A percentile compares a stretch with the other conserved stretches of the same genome.
phyloP scores from a whole-genome alignment of 2,329 filamentous ascomycete species.

The Colletotrichum sp. region DNA sequence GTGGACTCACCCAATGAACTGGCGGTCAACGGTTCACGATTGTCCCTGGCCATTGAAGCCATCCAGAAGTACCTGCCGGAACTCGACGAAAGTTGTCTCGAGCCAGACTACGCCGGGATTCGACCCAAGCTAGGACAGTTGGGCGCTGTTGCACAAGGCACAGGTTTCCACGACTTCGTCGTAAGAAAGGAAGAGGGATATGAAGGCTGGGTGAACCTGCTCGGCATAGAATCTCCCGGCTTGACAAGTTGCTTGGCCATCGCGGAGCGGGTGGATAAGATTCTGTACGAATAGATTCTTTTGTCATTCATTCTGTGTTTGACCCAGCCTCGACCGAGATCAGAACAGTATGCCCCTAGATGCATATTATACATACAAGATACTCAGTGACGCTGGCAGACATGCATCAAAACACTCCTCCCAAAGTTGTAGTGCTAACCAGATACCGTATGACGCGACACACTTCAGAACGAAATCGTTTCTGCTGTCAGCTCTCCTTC shows the following conservation, averaged over 20 bases:
- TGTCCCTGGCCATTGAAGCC: constrained; percentile 72
- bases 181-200: constrained; percentile 79
- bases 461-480: background rate
- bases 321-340: background rate
- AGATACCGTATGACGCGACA: background rate
- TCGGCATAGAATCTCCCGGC: constrained; percentile 94
- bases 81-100: constrained; percentile 69
- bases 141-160: constrained; percentile 65
- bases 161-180: constrained; percentile 83
- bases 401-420: background rate
- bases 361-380: background rate
- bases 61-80: constrained; percentile 81
- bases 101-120: constrained; percentile 89
- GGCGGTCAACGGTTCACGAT: constrained; percentile 65
- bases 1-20: constrained; percentile 74
- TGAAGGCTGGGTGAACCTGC: constrained; percentile 83
- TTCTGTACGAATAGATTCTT: constrained; percentile 47
- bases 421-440: background rate
- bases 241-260: constrained; percentile 88
- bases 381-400: background rate
- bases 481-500: background rate
- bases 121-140: constrained; percentile 77
- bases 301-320: constrained; percentile 10
- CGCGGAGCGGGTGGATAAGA: constrained; percentile 70
- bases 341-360: background rate